These are phyloP conservation scores for Phyllosticta citrichinensis DNA, from an alignment of 2,329 filamentous ascomycete species.

Conservation along the genomic window DNA sequence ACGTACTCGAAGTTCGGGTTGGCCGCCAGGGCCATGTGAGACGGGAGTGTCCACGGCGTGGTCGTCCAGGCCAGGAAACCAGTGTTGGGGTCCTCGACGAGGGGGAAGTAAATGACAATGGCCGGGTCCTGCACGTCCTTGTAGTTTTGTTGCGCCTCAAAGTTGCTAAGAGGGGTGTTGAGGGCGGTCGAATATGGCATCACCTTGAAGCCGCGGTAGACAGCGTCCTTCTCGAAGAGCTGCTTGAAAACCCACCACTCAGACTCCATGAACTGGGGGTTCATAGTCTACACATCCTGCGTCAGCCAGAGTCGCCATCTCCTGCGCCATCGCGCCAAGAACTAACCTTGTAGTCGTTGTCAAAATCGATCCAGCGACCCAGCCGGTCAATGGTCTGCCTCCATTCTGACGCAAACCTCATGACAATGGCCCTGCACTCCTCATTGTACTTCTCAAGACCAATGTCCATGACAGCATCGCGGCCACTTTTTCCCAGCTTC, in stretches of 20 bases:
- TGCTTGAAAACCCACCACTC: slow-evolving; percentile 97
- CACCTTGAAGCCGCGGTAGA: slow-evolving; percentile 84
- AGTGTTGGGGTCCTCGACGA: slow-evolving; percentile 66
- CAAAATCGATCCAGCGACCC: slow-evolving; percentile 94
- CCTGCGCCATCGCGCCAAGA: not conserved
- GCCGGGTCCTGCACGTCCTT: slow-evolving; percentile 88
- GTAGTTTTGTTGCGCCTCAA: slow-evolving; percentile 91
- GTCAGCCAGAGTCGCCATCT: not conserved
- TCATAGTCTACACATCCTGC: slow-evolving; percentile 62
- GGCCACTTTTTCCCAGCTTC: slow-evolving; percentile 79
- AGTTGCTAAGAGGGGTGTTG: slow-evolving; percentile 83
- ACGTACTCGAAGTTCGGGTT: slow-evolving; percentile 80
- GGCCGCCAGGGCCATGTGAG: slow-evolving; percentile 65
- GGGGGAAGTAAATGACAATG: slow-evolving; percentile 77
- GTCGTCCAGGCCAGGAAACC: slow-evolving; percentile 80
- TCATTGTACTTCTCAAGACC: slow-evolving; percentile 85
- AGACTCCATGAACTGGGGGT: slow-evolving; percentile 89
- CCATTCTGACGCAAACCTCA: slow-evolving; percentile 85
- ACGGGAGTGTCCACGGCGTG: slow-evolving; percentile 78
- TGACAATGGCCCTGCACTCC: slow-evolving; percentile 86
- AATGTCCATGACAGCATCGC: slow-evolving; percentile 75
- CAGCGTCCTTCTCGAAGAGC: slow-evolving; percentile 77
- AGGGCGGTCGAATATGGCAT: slow-evolving; percentile 93
- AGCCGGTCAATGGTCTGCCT: slow-evolving; percentile 76
- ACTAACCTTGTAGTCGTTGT: slow-evolving; percentile 83